phyloP scores from a whole-genome alignment of 2,329 filamentous ascomycete species.

The Colletotrichum nymphaeae region DNA sequence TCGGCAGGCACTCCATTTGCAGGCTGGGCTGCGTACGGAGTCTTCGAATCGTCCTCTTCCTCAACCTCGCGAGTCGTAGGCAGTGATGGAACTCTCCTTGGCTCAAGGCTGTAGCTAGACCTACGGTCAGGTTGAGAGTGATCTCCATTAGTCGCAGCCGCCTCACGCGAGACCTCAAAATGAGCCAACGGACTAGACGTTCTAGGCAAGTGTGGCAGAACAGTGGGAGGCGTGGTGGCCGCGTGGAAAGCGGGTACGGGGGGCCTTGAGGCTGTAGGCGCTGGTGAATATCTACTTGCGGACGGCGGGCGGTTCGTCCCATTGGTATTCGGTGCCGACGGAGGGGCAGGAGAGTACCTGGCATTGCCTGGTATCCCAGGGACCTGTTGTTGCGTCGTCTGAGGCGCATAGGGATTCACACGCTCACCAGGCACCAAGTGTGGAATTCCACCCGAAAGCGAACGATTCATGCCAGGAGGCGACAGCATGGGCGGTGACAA shows the following conservation, averaged over 20 bases:
- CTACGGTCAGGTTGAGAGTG: constrained; percentile 57
- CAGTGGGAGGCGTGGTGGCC: constrained; percentile 49
- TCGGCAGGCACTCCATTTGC: constrained; percentile 41
- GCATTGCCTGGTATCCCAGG: constrained; percentile 50
- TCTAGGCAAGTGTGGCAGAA: constrained; percentile 69
- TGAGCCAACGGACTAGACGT: constrained; percentile 76
- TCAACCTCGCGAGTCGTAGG: constrained; percentile 73
- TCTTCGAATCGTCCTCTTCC: constrained; percentile 59
- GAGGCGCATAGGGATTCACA: constrained; percentile 64
- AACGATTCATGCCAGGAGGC: constrained; percentile 29
- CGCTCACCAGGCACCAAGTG: constrained; percentile 65
- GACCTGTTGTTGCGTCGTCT: constrained; percentile 46
- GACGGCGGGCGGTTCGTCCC: constrained; percentile 52
- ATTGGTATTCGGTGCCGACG: constrained; percentile 52
- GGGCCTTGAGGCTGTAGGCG: constrained; percentile 53
- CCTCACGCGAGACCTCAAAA: constrained; percentile 61
- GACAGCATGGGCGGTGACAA: constrained; percentile 27
- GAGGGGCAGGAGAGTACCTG: constrained; percentile 73
- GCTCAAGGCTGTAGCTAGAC: constrained; percentile 65
- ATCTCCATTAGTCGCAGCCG: constrained; percentile 51
- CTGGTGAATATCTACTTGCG: constrained; percentile 65
- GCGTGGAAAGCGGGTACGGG: constrained; percentile 54
- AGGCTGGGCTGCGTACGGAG: constrained; percentile 10
- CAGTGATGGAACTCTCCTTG: constrained; percentile 66
- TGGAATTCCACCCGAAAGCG: constrained; percentile 41